Conservation (phyloP, 148 eudicot genomes). For the Camellia sinensis region DNA sequence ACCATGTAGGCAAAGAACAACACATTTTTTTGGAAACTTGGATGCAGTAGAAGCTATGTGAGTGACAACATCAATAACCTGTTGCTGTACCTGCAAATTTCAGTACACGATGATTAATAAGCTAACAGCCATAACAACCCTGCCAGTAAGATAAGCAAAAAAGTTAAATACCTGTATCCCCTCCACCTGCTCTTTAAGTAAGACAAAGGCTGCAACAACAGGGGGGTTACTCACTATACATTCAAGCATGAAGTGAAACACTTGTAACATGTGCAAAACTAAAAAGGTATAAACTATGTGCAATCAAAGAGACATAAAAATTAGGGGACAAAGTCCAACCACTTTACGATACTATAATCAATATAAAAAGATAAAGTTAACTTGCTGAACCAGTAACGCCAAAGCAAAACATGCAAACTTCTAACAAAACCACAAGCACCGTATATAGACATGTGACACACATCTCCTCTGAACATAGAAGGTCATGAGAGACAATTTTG, state of each 20-base stretch:
- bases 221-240: not conserved
- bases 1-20: conserved; percentile 90
- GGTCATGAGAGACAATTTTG: not conserved
- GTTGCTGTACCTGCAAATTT: conserved; percentile 89
- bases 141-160: not conserved
- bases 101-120: not conserved
- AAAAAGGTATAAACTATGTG: too few relatives aligned
- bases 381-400: too few relatives aligned
- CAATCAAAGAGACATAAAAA: too few relatives aligned
- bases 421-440: not conserved
- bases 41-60: conserved; percentile 77
- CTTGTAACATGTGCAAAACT: too few relatives aligned
- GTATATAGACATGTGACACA: too few relatives aligned
- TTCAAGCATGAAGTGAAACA: not conserved
- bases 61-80: conserved; percentile 75
- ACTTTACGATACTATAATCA: not conserved
- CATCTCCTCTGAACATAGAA: too few relatives aligned
- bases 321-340: not conserved
- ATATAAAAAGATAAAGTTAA: not conserved
- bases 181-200: conserved; percentile 88
- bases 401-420: too few relatives aligned
- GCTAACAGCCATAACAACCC: not conserved
- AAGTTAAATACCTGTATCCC: conserved; percentile 48
- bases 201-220: conserved; percentile 63
- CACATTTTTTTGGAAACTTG: conserved; percentile 95